A percentile compares a stretch with the other conserved stretches of the same genome.
Conservation (phyloP, 805 yeast species). For the Candida cerambycidarum region DNA sequence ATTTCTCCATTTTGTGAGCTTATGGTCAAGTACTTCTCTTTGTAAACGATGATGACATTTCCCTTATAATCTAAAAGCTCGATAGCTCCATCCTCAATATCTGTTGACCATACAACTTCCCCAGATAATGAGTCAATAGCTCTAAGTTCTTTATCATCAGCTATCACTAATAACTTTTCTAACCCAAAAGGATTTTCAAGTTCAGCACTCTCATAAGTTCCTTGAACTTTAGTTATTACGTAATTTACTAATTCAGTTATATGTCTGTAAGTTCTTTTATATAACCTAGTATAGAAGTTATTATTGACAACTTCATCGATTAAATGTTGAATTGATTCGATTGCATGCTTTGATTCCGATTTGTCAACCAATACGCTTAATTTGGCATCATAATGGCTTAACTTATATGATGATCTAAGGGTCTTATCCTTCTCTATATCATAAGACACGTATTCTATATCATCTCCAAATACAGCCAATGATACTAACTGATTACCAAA, state of each 20-base stretch:
- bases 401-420: neutral
- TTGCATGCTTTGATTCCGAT: slow-evolving; percentile 27
- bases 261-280: slow-evolving; percentile 31
- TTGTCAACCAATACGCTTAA: slow-evolving; percentile 22
- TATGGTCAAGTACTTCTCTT: slow-evolving; percentile 10
- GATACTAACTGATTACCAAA: slow-evolving; percentile 11
- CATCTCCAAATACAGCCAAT: slow-evolving; percentile 3
- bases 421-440: slow-evolving; percentile 7
- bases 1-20: slow-evolving; percentile 19
- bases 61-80: slow-evolving; percentile 17
- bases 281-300: slow-evolving; percentile 26
- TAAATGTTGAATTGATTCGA: slow-evolving; percentile 31
- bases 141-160: slow-evolving; percentile 22
- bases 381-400: slow-evolving; percentile 4
- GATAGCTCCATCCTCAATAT: slow-evolving; percentile 12
- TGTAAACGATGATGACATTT: slow-evolving; percentile 16
- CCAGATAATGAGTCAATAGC: slow-evolving; percentile 46
- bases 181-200: slow-evolving; percentile 26
- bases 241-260: slow-evolving; percentile 33
- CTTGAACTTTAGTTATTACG: slow-evolving; percentile 14
- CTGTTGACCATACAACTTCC: slow-evolving; percentile 36
- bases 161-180: slow-evolving; percentile 31
- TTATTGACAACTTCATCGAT: slow-evolving; percentile 26
- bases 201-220: slow-evolving; percentile 8
- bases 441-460: slow-evolving; percentile 1